Conservation (phyloP, 1,139 yeast species). For the Yamadazyma oceani region DNA sequence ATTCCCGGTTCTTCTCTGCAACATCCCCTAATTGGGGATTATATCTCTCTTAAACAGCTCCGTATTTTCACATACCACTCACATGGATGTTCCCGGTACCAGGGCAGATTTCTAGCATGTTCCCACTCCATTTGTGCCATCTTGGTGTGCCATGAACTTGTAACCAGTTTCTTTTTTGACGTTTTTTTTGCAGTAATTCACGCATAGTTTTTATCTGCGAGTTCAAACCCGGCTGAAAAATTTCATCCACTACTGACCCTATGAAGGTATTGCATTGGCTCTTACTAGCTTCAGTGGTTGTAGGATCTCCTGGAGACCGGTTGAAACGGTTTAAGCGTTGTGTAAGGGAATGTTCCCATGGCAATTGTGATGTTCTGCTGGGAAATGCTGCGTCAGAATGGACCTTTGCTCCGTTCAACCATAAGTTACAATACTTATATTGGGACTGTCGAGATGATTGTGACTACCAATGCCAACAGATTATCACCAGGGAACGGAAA, state of each 20-base stretch:
- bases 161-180: too few species aligned
- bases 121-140: too few species aligned
- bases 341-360: conserved; percentile 54
- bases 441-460: conserved; percentile 88
- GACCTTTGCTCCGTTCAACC: conserved; percentile 31
- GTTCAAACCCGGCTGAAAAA: not conserved
- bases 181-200: not conserved
- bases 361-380: conserved; percentile 14
- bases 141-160: too few species aligned
- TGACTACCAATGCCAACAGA: conserved; percentile 87
- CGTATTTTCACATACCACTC: too few species aligned
- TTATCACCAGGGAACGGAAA: conserved; percentile 58
- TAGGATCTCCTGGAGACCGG: conserved; percentile 77
- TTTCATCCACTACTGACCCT: not conserved
- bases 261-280: not conserved
- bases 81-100: too few species aligned
- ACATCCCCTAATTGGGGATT: too few species aligned
- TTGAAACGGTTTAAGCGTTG: conserved; percentile 71
- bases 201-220: not conserved
- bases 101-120: too few species aligned
- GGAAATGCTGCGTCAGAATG: conserved; percentile 8
- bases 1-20: too few species aligned
- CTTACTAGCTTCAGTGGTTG: not conserved
- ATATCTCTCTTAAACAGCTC: too few species aligned
- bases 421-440: conserved; percentile 46